Percentiles rank a stretch among this genome's conserved stretches.
Evolutionary conservation across 2,329 filamentous ascomycete species (phyloP).

Genomic region (Aspergillus tanneri): DNA sequence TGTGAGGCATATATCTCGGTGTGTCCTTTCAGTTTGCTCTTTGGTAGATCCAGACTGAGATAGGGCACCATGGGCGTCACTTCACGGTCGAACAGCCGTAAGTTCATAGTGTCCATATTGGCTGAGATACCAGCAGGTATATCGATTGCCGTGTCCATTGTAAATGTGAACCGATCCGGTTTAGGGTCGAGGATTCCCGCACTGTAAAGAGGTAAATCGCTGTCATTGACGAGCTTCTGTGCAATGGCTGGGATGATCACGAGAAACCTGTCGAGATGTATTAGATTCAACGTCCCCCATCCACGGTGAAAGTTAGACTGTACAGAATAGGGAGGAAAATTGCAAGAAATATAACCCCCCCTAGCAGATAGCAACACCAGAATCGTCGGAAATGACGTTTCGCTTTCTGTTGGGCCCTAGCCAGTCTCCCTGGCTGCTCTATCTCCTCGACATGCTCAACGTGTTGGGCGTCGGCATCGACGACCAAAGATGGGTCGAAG

Average conservation of each 20-base stretch:
- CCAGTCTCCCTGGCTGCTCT: constrained; percentile 1
- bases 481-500: not conserved
- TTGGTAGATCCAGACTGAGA: constrained; percentile 15
- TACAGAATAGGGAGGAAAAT: constrained; percentile 29
- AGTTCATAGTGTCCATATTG: constrained; percentile 34
- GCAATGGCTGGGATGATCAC: constrained; percentile 25
- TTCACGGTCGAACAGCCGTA: constrained; percentile 46
- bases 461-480: constrained; percentile 9
- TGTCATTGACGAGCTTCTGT: constrained; percentile 25
- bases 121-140: constrained; percentile 20
- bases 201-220: constrained; percentile 20
- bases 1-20: constrained; percentile 39
- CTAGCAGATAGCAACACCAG: constrained; percentile 24
- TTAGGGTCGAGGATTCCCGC: constrained; percentile 23
- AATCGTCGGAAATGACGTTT: constrained; percentile 20
- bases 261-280: constrained; percentile 21
- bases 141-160: constrained; percentile 20
- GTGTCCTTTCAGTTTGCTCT: constrained; percentile 20
- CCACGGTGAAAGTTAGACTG: not conserved
- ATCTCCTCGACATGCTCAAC: constrained; percentile 7
- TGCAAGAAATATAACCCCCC: constrained; percentile 21
- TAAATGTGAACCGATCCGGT: constrained; percentile 20
- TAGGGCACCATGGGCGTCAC: constrained; percentile 25
- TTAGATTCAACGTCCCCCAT: not conserved
- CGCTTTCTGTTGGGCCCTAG: constrained; percentile 1